Evolutionary conservation across 495 filamentous ascomycete genomes (phyloP).

Genomic region (Trichocladium uniseriatum): DNA sequence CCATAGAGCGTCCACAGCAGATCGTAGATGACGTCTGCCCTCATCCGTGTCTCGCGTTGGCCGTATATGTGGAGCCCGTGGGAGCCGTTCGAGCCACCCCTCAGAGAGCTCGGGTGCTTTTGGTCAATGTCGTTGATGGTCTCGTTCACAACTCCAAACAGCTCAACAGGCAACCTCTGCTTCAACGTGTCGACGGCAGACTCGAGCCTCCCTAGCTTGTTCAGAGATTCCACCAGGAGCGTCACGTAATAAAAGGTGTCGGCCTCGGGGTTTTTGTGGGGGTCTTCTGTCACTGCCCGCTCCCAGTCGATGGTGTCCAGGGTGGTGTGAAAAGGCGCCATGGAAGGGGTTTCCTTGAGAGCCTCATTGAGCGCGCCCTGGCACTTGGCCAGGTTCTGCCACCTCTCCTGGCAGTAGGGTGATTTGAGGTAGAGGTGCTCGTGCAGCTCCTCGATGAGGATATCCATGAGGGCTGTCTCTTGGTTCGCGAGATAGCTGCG

Average conservation of each 20-base stretch:
- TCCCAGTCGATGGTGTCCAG: constrained; percentile 66
- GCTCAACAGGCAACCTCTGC: constrained; percentile 84
- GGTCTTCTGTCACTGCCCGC: constrained; percentile 67
- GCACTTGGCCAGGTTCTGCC: constrained; percentile 61
- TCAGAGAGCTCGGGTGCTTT: constrained; percentile 66
- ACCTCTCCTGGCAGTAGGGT: constrained; percentile 88
- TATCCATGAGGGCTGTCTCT: constrained; percentile 83
- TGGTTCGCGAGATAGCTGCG: constrained; percentile 86
- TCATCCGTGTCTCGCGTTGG: constrained; percentile 57
- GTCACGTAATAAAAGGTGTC: constrained; percentile 91
- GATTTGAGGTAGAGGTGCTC: constrained; percentile 96
- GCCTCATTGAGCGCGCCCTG: constrained; percentile 35
- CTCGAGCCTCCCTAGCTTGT: constrained; percentile 77
- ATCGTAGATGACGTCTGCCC: constrained; percentile 76
- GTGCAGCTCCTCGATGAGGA: constrained; percentile 90
- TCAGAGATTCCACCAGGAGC: constrained; percentile 77
- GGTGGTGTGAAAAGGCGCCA: constrained; percentile 62
- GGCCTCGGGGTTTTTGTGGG: constrained; percentile 83
- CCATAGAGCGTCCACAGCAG: constrained; percentile 87
- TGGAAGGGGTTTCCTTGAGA: constrained; percentile 36
- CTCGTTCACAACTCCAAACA: constrained; percentile 89
- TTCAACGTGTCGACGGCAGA: constrained; percentile 82
- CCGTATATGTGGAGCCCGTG: constrained; percentile 57
- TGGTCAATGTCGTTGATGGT: constrained; percentile 89
- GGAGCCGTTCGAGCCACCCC: constrained; percentile 42